Base-by-base conservation (phyloP, 306 rosid genomes). In the Fragaria vesca region DNA sequence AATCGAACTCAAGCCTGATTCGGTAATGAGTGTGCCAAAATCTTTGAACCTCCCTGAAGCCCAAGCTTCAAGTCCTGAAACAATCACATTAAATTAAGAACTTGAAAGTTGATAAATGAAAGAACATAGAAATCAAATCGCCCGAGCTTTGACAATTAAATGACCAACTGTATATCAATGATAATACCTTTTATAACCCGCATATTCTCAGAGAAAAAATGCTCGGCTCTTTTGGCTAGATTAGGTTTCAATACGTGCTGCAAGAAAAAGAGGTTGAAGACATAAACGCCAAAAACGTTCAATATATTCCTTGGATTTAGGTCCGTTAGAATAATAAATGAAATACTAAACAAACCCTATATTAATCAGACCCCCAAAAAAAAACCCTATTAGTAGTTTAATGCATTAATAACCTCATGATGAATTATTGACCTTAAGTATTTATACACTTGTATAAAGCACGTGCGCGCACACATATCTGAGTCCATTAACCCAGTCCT, bases 1-100 rank as follows among this genome's bases (percentile, higher is more conserved):
- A 83, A 95, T 93, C 66, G 99, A 95, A 85, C 97, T 93, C 71
- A 86, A 83, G 51, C 99, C 99, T 72, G 99, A 95, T 48, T 89
- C 99, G 46, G 97, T 6, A 42, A 95, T 79, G 73, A 95, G 97
- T 75, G 4, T 71, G 76, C 99, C 99, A 69, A 93, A 95, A 47
- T 92, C 94, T 81, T 89, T 83, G 60, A 95, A 61, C 11, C 82
- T 85, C 63, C 97, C 99, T 4, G 73, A 47, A 77, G 87, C 88
- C 99, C 99, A 95, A 54, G 96, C 91, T 90, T 93, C 88, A 78
- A 90, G 55, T 80, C 99, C 97, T 95, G 89, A 76, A 80, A 81
- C 52, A 75, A 77, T 81, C 79, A 9, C 55, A 81, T 55, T 38
- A 57, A 68, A 30, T 80, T 62, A 79, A 76, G 34, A 62, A 74